Conservation (phyloP, 305 asterid species). For the Solanum hybrid region DNA sequence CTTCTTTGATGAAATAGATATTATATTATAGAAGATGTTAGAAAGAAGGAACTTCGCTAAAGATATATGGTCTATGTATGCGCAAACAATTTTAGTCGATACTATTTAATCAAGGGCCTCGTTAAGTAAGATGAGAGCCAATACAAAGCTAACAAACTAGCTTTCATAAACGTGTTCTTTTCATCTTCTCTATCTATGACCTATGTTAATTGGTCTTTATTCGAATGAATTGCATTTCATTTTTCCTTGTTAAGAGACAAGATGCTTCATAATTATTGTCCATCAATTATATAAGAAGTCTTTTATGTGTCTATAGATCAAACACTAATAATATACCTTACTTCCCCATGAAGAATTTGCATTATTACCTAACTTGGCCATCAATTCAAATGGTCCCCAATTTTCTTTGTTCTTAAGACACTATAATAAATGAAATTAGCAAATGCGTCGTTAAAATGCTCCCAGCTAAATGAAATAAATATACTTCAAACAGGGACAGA, state of each 20-base stretch:
- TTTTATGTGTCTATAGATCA: background rate
- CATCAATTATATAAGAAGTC: background rate
- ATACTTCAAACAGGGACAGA: background rate
- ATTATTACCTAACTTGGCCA: background rate
- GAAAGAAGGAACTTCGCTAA: background rate
- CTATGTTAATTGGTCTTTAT: background rate
- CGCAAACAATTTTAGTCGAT: background rate
- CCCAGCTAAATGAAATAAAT: background rate
- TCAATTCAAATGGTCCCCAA: background rate
- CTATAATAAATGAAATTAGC: background rate
- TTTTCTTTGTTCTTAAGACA: background rate
- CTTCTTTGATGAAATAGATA: background rate
- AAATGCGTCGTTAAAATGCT: background rate
- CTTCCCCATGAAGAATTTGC: background rate
- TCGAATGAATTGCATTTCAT: background rate
- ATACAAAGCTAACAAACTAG: no score
- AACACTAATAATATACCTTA: background rate
- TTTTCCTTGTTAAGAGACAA: background rate
- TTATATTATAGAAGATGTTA: background rate
- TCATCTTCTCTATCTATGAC: background rate
- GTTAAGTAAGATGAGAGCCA: background rate
- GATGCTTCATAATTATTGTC: background rate
- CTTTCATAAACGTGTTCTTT: background rate
- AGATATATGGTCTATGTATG: background rate
- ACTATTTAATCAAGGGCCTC: background rate